Conservation (phyloP, 1,284 basidiomycete genomes). For the Cutaneotrichosporon dermatis region DNA sequence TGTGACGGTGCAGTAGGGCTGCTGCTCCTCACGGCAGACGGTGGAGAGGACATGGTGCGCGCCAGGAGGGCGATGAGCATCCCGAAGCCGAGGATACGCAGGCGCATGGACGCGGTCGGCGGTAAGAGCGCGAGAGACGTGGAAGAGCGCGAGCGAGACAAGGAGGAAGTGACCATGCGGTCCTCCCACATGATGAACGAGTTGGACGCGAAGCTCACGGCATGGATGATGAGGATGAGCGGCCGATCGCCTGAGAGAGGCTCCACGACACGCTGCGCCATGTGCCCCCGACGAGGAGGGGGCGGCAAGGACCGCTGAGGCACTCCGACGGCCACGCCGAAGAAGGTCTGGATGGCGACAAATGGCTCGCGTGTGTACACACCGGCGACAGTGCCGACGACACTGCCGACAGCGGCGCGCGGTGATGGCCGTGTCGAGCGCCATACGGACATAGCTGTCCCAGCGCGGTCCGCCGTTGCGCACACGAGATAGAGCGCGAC, state of each 20-base stretch:
- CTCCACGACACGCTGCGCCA: constrained; percentile 17
- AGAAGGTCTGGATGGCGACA: constrained; percentile 49
- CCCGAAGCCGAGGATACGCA: constrained; percentile 68
- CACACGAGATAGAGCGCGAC: constrained; percentile 45
- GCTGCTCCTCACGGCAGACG: constrained; percentile 92
- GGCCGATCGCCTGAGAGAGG: constrained; percentile 44
- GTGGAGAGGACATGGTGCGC: constrained; percentile 71
- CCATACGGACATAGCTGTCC: constrained; percentile 43
- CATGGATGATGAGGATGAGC: constrained; percentile 62
- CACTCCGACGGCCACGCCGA: constrained; percentile 26
- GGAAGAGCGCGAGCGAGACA: constrained; percentile 56
- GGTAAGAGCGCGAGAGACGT: constrained; percentile 57
- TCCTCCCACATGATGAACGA: constrained; percentile 98
- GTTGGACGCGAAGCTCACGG: constrained; percentile 76
- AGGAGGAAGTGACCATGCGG: constrained; percentile 70
- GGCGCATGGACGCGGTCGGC: constrained; percentile 67
- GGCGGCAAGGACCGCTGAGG: constrained; percentile 37
- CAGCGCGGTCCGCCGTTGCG: constrained; percentile 40
- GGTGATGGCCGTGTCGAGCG: constrained; percentile 34
- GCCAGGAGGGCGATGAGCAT: constrained; percentile 64
- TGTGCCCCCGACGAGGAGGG: constrained; percentile 13
- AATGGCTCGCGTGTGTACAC: constrained; percentile 49
- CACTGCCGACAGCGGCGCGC: constrained; percentile 23
- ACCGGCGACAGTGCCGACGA: constrained; percentile 35
- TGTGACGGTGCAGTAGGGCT: constrained; percentile 75